phyloP scores from a whole-genome alignment of 1,284 basidiomycete species.

The Calocybe gambosa region DNA sequence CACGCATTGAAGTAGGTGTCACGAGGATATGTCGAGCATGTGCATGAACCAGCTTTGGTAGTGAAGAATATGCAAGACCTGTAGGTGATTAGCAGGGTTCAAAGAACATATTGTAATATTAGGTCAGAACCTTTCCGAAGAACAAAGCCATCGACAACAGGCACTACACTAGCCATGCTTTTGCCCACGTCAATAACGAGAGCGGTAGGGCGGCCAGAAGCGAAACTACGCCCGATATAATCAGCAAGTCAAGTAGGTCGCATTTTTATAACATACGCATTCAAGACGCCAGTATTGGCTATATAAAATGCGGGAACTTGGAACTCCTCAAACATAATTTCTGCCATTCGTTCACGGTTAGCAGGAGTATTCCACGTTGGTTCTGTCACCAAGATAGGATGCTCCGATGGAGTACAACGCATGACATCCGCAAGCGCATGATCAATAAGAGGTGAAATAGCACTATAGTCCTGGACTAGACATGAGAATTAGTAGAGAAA shows the following conservation, averaged over 20 bases:
- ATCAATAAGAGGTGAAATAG: slow-evolving; percentile 67
- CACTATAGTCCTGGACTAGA: slow-evolving; percentile 69
- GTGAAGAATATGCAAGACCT: slow-evolving; percentile 67
- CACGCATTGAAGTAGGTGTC: slow-evolving; percentile 40
- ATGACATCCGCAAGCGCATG: slow-evolving; percentile 75
- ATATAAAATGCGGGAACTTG: slow-evolving; percentile 95
- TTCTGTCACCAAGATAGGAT: slow-evolving; percentile 92
- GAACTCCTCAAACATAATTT: slow-evolving; percentile 97
- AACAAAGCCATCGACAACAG: slow-evolving; percentile 97
- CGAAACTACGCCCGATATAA: slow-evolving; percentile 61
- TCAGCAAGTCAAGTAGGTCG: not conserved
- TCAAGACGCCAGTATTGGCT: slow-evolving; percentile 93
- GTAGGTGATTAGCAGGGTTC: not conserved
- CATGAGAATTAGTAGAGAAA: not conserved
- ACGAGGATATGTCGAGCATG: slow-evolving; percentile 63
- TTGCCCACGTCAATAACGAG: slow-evolving; percentile 93
- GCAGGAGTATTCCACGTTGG: slow-evolving; percentile 92
- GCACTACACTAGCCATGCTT: slow-evolving; percentile 84
- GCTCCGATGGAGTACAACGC: slow-evolving; percentile 71
- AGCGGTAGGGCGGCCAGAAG: slow-evolving; percentile 93
- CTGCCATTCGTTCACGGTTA: slow-evolving; percentile 88
- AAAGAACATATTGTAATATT: not conserved
- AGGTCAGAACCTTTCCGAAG: slow-evolving; percentile 75
- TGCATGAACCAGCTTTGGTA: slow-evolving; percentile 74
- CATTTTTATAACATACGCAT: slow-evolving; percentile 60